phyloP scores from a whole-genome alignment of 257 asterid genomes.

The Solanum piurae region DNA sequence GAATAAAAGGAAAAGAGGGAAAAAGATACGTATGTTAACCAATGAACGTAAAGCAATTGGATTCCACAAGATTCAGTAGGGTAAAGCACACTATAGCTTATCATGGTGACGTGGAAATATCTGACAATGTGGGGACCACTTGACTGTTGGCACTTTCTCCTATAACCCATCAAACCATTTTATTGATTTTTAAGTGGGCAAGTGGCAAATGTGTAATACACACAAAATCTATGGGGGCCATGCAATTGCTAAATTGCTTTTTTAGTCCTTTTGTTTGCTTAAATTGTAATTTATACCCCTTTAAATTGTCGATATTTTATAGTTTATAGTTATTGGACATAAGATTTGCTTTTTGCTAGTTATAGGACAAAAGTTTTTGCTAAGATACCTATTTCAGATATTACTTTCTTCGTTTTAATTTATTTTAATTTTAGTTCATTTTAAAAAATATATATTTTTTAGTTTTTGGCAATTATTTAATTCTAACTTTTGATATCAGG shows the following conservation, averaged over 20 bases:
- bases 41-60: background rate
- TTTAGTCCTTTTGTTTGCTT: background rate
- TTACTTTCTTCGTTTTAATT: no score
- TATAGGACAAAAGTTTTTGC: background rate
- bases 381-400: background rate
- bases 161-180: background rate
- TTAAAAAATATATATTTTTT: rapidly evolving
- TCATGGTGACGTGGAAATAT: background rate
- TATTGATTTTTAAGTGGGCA: background rate
- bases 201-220: background rate
- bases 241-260: background rate
- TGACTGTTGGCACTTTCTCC: background rate
- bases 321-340: background rate
- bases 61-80: background rate
- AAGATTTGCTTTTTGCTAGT: no score
- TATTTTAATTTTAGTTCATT: no score
- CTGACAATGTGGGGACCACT: background rate
- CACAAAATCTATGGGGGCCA: background rate
- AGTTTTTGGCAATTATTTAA: rapidly evolving
- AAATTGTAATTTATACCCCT: background rate
- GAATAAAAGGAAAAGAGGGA: background rate
- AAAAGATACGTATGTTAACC: background rate
- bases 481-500: background rate
- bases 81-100: background rate
- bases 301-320: background rate